phyloP scores from a whole-genome alignment of 2,329 filamentous ascomycete genomes.

The Moelleriella libera region DNA sequence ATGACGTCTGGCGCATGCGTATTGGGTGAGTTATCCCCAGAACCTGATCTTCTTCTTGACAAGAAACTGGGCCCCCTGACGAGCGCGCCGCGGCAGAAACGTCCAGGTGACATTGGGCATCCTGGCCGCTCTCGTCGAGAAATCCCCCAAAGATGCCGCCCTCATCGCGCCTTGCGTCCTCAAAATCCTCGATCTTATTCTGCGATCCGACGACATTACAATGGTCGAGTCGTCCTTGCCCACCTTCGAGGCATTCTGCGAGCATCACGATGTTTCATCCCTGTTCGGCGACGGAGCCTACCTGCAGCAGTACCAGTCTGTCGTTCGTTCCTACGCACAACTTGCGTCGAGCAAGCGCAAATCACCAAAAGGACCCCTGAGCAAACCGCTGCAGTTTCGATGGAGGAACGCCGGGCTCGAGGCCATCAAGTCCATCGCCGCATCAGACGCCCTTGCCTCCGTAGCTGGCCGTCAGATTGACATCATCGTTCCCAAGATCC shows the following conservation, averaged over 20 bases:
- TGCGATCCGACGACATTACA: constrained; percentile 75
- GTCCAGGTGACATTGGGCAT: constrained; percentile 93
- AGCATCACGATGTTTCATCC: constrained; percentile 72
- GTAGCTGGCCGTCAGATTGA: constrained; percentile 64
- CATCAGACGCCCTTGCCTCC: constrained; percentile 64
- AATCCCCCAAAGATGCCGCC: constrained; percentile 77
- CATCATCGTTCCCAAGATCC: constrained; percentile 67
- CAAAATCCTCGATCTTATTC: constrained; percentile 68
- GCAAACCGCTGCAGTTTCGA: constrained; percentile 61
- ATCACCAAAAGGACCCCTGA: constrained; percentile 37
- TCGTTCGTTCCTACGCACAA: constrained; percentile 65
- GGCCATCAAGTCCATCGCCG: constrained; percentile 69
- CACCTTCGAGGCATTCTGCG: constrained; percentile 79
- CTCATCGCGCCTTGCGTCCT: constrained; percentile 78
- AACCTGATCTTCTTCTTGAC: too few relatives aligned
- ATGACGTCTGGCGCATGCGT: constrained; percentile 78
- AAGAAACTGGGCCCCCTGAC: too few relatives aligned
- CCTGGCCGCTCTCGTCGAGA: constrained; percentile 80
- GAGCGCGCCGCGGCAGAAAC: constrained; percentile 40
- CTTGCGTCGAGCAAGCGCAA: constrained; percentile 55
- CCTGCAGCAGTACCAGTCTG: constrained; percentile 65
- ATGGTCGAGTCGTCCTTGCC: constrained; percentile 84
- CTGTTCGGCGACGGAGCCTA: constrained; percentile 79
- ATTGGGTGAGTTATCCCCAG: constrained; percentile 50
- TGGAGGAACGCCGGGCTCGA: constrained; percentile 63